Percentiles rank a stretch among this genome's conserved stretches.
Evolutionary conservation across 768 basidiomycete species (phyloP).

Genomic region (Agaricus subrufescens): DNA sequence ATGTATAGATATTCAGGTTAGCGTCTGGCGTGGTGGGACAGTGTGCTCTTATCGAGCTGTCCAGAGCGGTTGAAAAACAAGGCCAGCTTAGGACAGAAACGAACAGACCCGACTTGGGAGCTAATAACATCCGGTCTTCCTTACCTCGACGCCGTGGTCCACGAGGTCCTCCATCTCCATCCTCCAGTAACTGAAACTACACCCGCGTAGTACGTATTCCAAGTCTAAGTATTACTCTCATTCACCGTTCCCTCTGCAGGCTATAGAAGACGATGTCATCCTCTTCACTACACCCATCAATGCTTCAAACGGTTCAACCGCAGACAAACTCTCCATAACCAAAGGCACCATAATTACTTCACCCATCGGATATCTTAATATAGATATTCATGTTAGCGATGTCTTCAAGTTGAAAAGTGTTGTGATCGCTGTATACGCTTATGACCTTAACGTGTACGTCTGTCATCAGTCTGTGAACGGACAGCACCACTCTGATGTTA

Average conservation of each 20-base stretch:
- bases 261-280: constrained; percentile 50
- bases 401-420: no score
- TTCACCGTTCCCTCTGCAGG: constrained; percentile 20
- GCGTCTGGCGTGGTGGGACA: constrained; percentile 13
- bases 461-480: no score
- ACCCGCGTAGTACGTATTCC: constrained; percentile 32
- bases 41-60: constrained; percentile 60
- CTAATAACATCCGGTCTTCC: constrained; percentile 46
- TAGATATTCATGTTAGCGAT: no score
- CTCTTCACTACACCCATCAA: constrained; percentile 48
- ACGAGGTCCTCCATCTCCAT: constrained; percentile 37
- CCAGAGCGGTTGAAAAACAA: constrained; percentile 39
- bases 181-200: constrained; percentile 28
- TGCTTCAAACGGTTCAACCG: constrained; percentile 32
- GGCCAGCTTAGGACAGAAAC: constrained; percentile 46
- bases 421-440: no score
- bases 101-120: constrained; percentile 48
- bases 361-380: constrained; percentile 43
- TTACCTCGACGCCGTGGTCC: constrained; percentile 49
- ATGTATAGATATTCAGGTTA: no score
- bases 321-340: constrained; percentile 37
- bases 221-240: no score
- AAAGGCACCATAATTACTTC: constrained; percentile 42
- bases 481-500: no score
- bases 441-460: no score